Percentiles rank a stretch among this genome's conserved stretches.
These are phyloP conservation scores for Pseudogymnoascus sp. DNA, from an alignment of 2,329 filamentous ascomycete species.

Conservation along the genomic window DNA sequence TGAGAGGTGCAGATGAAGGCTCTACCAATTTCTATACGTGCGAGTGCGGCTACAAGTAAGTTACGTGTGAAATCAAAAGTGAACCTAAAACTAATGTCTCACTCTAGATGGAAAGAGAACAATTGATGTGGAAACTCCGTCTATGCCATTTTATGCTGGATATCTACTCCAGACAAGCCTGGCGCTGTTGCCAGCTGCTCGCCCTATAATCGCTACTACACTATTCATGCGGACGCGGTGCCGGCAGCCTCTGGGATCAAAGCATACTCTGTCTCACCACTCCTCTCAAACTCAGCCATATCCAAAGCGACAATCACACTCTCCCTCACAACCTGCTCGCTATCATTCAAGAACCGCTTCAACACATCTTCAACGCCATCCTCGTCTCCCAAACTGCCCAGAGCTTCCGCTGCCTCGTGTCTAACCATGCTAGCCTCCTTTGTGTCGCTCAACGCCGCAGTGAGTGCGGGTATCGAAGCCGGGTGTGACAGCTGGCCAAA, in stretches of 20 bases:
- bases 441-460: slow-evolving; percentile 66
- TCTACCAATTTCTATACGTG: slow-evolving; percentile 87
- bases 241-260: slow-evolving; percentile 61
- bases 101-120: slow-evolving; percentile 30
- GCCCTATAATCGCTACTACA: neutral
- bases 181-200: neutral
- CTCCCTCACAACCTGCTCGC: slow-evolving; percentile 87
- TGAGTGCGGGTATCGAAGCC: slow-evolving; percentile 88
- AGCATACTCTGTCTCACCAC: slow-evolving; percentile 82
- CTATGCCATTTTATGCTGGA: slow-evolving; percentile 6
- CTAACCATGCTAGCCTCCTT: slow-evolving; percentile 92
- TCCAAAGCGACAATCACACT: slow-evolving; percentile 92
- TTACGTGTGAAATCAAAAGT: slow-evolving; percentile 15
- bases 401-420: slow-evolving; percentile 92
- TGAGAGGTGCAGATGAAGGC: slow-evolving; percentile 90
- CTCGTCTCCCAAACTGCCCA: slow-evolving; percentile 89
- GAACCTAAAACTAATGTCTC: slow-evolving; percentile 13
- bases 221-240: neutral
- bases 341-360: slow-evolving; percentile 77
- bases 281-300: slow-evolving; percentile 96
- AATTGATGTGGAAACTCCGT: slow-evolving; percentile 25
- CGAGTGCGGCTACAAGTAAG: slow-evolving; percentile 77
- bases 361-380: slow-evolving; percentile 84
- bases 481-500: slow-evolving; percentile 95
- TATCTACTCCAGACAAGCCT: neutral